phyloP scores from a whole-genome alignment of 2,329 filamentous ascomycete genomes.

The Leptoxyphium fumago region DNA sequence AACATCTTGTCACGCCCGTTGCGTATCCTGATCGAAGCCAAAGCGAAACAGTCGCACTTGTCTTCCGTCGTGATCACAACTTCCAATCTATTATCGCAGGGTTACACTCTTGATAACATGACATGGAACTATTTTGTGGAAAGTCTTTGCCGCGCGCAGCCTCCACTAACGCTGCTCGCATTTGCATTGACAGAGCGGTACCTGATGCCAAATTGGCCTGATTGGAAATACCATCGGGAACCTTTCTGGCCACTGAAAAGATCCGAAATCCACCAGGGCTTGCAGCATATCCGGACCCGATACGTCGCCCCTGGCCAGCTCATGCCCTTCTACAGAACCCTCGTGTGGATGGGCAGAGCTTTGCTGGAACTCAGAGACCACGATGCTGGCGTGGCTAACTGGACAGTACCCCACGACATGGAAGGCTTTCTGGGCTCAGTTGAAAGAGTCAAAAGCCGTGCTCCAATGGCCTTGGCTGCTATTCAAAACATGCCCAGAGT shows the following conservation, averaged over 20 bases:
- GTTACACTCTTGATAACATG: slow-evolving; percentile 58
- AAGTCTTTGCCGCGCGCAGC: slow-evolving; percentile 44
- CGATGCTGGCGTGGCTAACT: slow-evolving; percentile 17
- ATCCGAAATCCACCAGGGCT: slow-evolving; percentile 8
- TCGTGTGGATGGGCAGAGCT: slow-evolving; percentile 27
- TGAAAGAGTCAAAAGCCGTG: slow-evolving; percentile 18
- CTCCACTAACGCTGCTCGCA: slow-evolving; percentile 43
- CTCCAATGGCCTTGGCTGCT: slow-evolving; percentile 26
- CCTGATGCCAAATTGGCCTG: slow-evolving; percentile 66
- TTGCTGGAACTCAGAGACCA: slow-evolving; percentile 20
- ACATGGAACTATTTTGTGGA: slow-evolving; percentile 74
- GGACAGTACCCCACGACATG: slow-evolving; percentile 13
- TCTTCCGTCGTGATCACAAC: slow-evolving; percentile 29
- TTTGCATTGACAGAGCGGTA: slow-evolving; percentile 60
- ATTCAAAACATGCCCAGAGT: slow-evolving; percentile 30
- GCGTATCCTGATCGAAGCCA: slow-evolving; percentile 37
- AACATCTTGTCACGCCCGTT: slow-evolving; percentile 33
- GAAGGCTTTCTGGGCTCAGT: slow-evolving; percentile 15
- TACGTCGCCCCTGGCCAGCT: slow-evolving; percentile 14
- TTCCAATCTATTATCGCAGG: slow-evolving; percentile 42
- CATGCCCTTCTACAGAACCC: slow-evolving; percentile 28
- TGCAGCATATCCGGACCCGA: slow-evolving; percentile 16
- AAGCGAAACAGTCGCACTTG: slow-evolving; percentile 37
- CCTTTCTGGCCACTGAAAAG: slow-evolving; percentile 11
- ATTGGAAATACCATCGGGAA: slow-evolving; percentile 39